Conservation (phyloP, 164 flowering plant species). For the Magnolia sinica region DNA sequence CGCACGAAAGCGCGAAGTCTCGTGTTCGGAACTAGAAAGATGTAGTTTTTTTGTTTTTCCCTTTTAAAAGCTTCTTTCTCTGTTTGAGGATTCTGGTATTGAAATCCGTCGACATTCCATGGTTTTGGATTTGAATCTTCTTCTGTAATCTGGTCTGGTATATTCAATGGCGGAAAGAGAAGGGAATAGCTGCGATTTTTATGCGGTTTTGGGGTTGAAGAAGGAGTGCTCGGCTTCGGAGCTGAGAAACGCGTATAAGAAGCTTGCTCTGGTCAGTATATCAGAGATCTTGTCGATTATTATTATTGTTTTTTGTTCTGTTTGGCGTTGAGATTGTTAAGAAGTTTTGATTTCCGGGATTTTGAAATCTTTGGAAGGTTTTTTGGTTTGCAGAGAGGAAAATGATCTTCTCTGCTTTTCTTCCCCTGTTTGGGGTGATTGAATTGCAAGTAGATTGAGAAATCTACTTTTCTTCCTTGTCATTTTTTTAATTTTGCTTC, state of each 20-base stretch:
- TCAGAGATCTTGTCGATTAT: not conserved
- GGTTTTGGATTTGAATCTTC: not conserved
- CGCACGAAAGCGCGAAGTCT: not conserved
- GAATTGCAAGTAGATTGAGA: not conserved
- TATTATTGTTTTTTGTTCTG: not conserved
- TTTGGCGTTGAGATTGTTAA: too few relatives aligned
- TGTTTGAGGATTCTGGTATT: not conserved
- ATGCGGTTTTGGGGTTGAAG: slow-evolving; percentile 68
- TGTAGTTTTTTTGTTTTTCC: not conserved
- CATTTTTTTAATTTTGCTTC: too few relatives aligned
- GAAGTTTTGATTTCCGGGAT: not conserved
- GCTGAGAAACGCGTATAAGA: slow-evolving; percentile 74
- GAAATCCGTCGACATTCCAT: slow-evolving; percentile 11
- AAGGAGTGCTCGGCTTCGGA: slow-evolving; percentile 73
- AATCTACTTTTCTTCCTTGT: not conserved
- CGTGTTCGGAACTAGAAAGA: slow-evolving; percentile 2
- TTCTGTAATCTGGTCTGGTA: not conserved
- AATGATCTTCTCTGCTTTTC: not conserved
- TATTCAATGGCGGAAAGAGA: slow-evolving; percentile 44
- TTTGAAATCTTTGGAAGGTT: not conserved
- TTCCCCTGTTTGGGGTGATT: not conserved
- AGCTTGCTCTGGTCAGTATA: slow-evolving; percentile 74
- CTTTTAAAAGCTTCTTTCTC: not conserved
- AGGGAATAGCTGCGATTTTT: slow-evolving; percentile 50
- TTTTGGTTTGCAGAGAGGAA: not conserved